These are phyloP conservation scores for Saposhnikovia divaricata DNA, from an alignment of 129 eudicot species.

Conservation along the genomic window DNA sequence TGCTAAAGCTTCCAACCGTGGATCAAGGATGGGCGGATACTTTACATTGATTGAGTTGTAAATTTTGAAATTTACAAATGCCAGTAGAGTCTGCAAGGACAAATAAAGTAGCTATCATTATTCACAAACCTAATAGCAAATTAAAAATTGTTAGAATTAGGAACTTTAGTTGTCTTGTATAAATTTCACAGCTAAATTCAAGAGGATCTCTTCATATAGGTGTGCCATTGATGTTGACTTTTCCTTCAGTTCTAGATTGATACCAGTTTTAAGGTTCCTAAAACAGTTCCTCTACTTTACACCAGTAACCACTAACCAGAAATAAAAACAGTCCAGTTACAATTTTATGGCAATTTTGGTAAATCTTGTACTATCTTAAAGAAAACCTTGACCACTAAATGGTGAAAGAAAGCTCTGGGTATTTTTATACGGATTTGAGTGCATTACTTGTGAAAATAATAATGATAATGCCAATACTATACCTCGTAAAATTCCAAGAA, in stretches of 20 bases:
- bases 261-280: not conserved
- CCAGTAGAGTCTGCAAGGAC: constrained; percentile 66
- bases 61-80: constrained; percentile 60
- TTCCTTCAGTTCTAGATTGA: not conserved
- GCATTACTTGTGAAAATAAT: not conserved
- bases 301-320: not conserved
- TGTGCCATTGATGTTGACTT: not conserved
- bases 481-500: constrained; percentile 91
- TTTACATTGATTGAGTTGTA: constrained; percentile 62
- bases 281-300: not conserved
- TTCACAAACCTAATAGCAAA: not conserved
- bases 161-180: not conserved
- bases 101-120: not conserved
- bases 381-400: not conserved
- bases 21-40: constrained; percentile 84
- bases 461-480: not conserved
- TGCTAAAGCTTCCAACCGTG: constrained; percentile 77
- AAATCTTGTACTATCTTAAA: not conserved
- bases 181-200: not conserved
- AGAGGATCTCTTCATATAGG: not conserved
- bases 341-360: not conserved
- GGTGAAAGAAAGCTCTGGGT: not conserved
- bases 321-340: not conserved
- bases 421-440: not conserved
- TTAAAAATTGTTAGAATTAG: not conserved